phyloP scores from a whole-genome alignment of 345 rosid genomes.

The Noccaea caerulescens region DNA sequence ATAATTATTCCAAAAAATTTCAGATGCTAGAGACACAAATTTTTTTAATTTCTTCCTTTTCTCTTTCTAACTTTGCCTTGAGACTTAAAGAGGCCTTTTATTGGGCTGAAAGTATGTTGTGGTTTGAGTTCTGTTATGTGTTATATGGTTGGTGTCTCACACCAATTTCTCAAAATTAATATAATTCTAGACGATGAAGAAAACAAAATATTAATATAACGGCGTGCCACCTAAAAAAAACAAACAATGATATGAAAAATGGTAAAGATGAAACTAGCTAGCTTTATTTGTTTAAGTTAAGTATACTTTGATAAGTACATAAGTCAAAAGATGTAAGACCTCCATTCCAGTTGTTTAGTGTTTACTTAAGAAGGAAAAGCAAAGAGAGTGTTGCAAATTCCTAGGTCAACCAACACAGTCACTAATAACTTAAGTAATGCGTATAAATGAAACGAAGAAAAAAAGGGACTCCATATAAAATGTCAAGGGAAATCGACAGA shows the following conservation, averaged over 20 bases:
- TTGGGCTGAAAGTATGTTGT: too few relatives aligned
- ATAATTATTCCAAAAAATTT: too few relatives aligned
- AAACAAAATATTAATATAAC: not conserved
- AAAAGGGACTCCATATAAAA: slow-evolving; percentile 4
- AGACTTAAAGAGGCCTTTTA: too few relatives aligned
- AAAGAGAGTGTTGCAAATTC: slow-evolving; percentile 22
- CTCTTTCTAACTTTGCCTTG: too few relatives aligned
- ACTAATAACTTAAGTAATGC: slow-evolving; percentile 7
- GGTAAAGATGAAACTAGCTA: not conserved
- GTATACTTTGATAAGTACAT: slow-evolving; percentile 12
- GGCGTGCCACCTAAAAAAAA: slow-evolving; percentile 5
- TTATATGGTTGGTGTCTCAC: too few relatives aligned
- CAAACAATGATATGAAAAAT: not conserved
- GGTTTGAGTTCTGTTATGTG: too few relatives aligned
- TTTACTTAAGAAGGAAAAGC: not conserved
- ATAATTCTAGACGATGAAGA: too few relatives aligned
- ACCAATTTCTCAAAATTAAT: too few relatives aligned
- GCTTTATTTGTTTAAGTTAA: not conserved
- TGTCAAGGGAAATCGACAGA: slow-evolving; percentile 25
- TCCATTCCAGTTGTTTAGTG: slow-evolving; percentile 6
- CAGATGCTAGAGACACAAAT: too few relatives aligned
- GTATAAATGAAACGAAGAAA: not conserved
- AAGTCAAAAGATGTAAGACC: slow-evolving; percentile 30
- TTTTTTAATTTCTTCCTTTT: too few relatives aligned
- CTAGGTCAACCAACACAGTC: slow-evolving; percentile 31